Conservation (phyloP, 2,329 filamentous ascomycete genomes). For the Cryphonectria radicalis region DNA sequence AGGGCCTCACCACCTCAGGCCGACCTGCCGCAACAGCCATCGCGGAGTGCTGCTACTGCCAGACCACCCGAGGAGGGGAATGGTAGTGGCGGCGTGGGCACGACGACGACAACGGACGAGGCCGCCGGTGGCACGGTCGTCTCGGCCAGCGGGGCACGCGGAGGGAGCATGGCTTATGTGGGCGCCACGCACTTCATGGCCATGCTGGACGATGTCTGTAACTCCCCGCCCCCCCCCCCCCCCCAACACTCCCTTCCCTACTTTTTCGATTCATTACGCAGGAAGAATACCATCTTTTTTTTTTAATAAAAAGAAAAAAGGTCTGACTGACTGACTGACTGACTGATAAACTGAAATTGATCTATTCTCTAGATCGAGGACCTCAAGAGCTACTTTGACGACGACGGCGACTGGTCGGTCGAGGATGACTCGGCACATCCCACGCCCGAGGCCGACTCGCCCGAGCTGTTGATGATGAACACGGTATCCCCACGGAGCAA, state of each 20-base stretch:
- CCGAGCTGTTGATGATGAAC: constrained; percentile 50
- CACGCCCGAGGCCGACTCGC: constrained; percentile 41
- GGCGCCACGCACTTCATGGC: constrained; percentile 65
- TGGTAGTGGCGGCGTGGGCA: constrained; percentile 27
- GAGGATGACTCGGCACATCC: constrained; percentile 37
- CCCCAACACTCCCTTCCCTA: not conserved
- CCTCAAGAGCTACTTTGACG: constrained; percentile 61
- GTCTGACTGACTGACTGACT: no score
- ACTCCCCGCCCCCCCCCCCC: not conserved
- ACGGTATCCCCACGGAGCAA: constrained; percentile 45
- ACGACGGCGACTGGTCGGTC: constrained; percentile 44
- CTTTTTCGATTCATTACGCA: not conserved
- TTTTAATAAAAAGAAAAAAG: no score
- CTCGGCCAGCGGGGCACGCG: constrained; percentile 40
- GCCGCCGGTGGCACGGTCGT: constrained; percentile 47
- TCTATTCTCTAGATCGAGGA: constrained; percentile 56
- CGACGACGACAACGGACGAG: constrained; percentile 32
- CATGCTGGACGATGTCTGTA: constrained; percentile 59
- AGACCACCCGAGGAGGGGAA: not conserved
- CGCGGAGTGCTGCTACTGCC: not conserved
- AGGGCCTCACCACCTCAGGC: not conserved
- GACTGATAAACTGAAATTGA: not conserved
- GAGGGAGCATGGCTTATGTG: constrained; percentile 52
- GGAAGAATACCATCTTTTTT: not conserved
- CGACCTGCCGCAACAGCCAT: not conserved